Evolutionary conservation across 129 eudicot genomes (phyloP).

Genomic region (Mikania micrantha): DNA sequence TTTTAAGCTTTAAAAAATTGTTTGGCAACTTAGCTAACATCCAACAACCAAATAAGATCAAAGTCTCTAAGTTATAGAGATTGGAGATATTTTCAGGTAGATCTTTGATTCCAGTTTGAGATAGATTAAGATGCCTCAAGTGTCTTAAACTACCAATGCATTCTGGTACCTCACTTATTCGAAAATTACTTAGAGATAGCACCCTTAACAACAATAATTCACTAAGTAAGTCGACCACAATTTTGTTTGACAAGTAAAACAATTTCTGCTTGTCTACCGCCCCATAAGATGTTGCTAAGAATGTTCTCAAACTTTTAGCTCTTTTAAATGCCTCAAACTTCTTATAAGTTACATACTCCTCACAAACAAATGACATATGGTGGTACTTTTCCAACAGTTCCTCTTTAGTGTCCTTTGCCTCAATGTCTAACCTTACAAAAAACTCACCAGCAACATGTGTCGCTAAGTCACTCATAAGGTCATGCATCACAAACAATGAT

Average conservation of each 20-base stretch:
- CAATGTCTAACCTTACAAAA: conserved; percentile 24
- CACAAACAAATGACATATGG: conserved; percentile 30
- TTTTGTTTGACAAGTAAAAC: conserved; percentile 22
- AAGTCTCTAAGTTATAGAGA: conserved; percentile 37
- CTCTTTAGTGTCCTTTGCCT: neutral
- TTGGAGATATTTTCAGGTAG: conserved; percentile 22
- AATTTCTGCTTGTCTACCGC: neutral
- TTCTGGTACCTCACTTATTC: conserved; percentile 16
- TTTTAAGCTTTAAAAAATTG: conserved; percentile 13
- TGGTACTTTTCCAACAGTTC: conserved; percentile 23
- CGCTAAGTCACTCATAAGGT: conserved; percentile 33
- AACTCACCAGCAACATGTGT: conserved; percentile 24
- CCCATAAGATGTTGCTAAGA: conserved; percentile 26
- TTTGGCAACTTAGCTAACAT: conserved; percentile 23
- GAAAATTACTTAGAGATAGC: neutral
- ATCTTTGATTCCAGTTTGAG: neutral
- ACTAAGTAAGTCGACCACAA: conserved; percentile 14
- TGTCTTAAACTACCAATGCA: conserved; percentile 22
- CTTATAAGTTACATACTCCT: conserved; percentile 7
- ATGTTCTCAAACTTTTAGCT: conserved; percentile 34
- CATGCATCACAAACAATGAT: conserved; percentile 33
- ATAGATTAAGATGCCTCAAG: conserved; percentile 27
- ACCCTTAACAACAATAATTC: conserved; percentile 16
- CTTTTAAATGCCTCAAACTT: conserved; percentile 18
- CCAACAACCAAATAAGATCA: conserved; percentile 23